Evolutionary conservation across 768 basidiomycete species (phyloP).

Genomic region (Phylloporus rhodoxanthus): DNA sequence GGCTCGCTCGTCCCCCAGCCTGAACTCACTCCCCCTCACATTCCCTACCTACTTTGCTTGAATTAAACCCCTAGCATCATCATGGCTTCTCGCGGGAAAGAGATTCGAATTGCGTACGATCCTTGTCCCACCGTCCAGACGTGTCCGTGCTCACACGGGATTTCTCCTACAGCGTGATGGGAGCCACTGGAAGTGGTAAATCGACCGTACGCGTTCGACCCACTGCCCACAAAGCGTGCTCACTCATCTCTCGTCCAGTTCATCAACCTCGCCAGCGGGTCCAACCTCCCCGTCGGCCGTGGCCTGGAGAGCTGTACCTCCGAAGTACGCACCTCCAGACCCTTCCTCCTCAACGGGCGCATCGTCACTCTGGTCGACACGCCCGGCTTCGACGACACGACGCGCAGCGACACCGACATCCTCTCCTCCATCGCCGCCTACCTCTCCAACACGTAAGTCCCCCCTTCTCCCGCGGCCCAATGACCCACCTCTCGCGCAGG

Average conservation of each 20-base stretch:
- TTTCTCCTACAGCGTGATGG: conserved; percentile 28
- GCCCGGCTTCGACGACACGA: conserved; percentile 56
- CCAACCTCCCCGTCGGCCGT: conserved; percentile 40
- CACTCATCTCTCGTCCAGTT: conserved; percentile 29
- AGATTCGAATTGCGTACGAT: conserved; percentile 31
- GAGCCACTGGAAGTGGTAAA: conserved; percentile 34
- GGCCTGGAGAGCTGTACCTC: conserved; percentile 48
- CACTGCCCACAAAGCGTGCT: not conserved
- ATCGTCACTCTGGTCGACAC: conserved; percentile 51
- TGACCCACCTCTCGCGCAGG: conserved; percentile 6
- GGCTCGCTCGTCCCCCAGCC: not conserved
- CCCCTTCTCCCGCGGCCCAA: not conserved
- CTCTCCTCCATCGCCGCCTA: conserved; percentile 44
- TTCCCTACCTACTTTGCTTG: not conserved
- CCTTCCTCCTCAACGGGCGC: conserved; percentile 43
- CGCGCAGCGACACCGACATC: conserved; percentile 44
- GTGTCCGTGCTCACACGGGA: not conserved
- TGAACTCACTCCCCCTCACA: not conserved
- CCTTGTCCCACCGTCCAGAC: not conserved
- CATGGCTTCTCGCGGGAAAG: conserved; percentile 27
- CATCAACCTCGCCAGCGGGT: conserved; percentile 49
- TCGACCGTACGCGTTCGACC: conserved; percentile 23
- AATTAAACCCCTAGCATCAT: too few relatives aligned
- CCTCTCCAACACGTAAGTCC: conserved; percentile 29
- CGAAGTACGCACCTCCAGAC: conserved; percentile 37